Percentiles rank a stretch among this genome's conserved stretches.
These are phyloP conservation scores for Mycena belliarum DNA, from an alignment of 768 basidiomycete genomes.

Conservation along the genomic window DNA sequence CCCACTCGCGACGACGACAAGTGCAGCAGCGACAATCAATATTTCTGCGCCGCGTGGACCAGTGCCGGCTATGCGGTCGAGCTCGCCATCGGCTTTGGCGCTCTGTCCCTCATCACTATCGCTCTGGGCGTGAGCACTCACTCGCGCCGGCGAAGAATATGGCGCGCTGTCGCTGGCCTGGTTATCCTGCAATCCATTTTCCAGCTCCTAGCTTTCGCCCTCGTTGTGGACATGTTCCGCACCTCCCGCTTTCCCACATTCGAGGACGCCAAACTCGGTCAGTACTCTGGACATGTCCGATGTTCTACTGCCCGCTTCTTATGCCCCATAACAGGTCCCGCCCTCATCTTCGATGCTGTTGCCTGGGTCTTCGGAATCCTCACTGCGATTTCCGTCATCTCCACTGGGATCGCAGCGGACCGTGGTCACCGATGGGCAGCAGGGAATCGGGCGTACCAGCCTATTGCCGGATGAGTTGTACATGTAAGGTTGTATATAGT, in stretches of 20 bases:
- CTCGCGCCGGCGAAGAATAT: slow-evolving; percentile 72
- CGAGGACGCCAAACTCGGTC: slow-evolving; percentile 61
- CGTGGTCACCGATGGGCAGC: slow-evolving; percentile 74
- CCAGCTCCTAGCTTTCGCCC: slow-evolving; percentile 60
- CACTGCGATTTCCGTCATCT: slow-evolving; percentile 52
- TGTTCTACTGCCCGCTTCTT: neutral
- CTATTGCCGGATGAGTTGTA: slow-evolving; percentile 28
- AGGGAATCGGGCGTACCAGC: slow-evolving; percentile 66
- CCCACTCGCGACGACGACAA: slow-evolving; percentile 52
- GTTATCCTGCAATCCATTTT: slow-evolving; percentile 66
- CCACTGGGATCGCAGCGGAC: slow-evolving; percentile 64
- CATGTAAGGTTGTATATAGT: no score
- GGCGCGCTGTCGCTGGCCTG: slow-evolving; percentile 71
- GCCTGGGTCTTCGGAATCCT: slow-evolving; percentile 63
- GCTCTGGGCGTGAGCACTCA: slow-evolving; percentile 72
- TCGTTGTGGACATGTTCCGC: slow-evolving; percentile 63
- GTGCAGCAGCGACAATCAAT: slow-evolving; percentile 53
- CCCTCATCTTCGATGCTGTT: slow-evolving; percentile 57
- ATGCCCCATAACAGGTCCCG: slow-evolving; percentile 44
- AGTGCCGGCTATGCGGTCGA: slow-evolving; percentile 69
- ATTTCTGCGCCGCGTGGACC: slow-evolving; percentile 69
- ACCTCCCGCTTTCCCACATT: slow-evolving; percentile 50
- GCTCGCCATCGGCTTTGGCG: slow-evolving; percentile 64
- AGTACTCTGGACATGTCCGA: slow-evolving; percentile 15
- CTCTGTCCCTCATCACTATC: slow-evolving; percentile 56